Evolutionary conservation across 2,329 filamentous ascomycete species (phyloP), one percentile per base, ranked within the genome.

Genomic region (Cladosporium sp.): DNA sequence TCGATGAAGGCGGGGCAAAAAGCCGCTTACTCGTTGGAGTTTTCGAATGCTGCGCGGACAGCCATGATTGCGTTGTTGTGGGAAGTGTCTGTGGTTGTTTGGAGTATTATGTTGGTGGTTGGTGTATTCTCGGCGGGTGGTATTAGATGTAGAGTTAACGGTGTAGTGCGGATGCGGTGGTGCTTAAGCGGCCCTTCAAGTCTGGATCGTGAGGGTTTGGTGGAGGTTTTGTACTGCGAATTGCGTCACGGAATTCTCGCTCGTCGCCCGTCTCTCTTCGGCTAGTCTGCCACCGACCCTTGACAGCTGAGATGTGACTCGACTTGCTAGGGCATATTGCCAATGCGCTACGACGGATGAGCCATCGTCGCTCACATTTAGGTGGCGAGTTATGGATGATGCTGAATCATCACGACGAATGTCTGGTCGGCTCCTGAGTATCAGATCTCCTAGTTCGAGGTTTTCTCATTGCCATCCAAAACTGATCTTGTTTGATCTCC

Each of bases 1-100:
- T 58, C 51, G 64, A 57, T 64, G 61, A 67, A 64, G 68, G 65
- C 58, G 58, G 59, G 59, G 59, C 59, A 54, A 68, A 68, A n/a
- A n/a, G 60, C 64, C 57, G 82, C 89, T 77, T 84, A 94, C 91
- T 95, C 91, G 83, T 94, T 94, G 75, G 91, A 94, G 83, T 93
- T 94, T 82, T 95, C 91, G 78, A 95, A 95, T 78, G 92, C 77
- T 67, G 82, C 82, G 77, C 82, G 82, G 68, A 84, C 81, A 71
- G 82, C 82, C 82, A 84, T 84, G 77, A 74, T 80, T 70, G 69
- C 46, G 67, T 63, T 64, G 51, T 53, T 59, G 49, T 59, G 34
- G 46, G 59, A 59, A 57, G 58, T 58, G 51, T 25, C 53, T 58
- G 63, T 51, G 48, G 54, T 53, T 26, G 58, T 18, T 23, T 58